These are phyloP conservation scores for Mycena venus DNA, from an alignment of 768 basidiomycete species.

Conservation along the genomic window DNA sequence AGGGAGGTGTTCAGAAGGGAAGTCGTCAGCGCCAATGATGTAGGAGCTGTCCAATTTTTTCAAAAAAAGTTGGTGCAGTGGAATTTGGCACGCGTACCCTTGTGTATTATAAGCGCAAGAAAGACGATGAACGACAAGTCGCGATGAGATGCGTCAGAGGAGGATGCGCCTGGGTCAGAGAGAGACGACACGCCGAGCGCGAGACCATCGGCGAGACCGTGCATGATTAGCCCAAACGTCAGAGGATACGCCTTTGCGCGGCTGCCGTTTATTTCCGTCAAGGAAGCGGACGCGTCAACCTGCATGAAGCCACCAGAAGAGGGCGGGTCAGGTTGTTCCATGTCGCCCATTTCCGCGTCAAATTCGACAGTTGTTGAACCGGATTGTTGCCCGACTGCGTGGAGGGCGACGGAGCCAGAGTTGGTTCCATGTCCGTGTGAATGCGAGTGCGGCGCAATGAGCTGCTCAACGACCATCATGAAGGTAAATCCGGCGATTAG, in stretches of 20 bases:
- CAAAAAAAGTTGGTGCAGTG: background rate
- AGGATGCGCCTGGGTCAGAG: conserved; percentile 31
- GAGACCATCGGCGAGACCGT: conserved; percentile 93
- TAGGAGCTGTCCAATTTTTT: conserved; percentile 72
- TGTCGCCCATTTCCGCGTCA: conserved; percentile 73
- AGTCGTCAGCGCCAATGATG: conserved; percentile 89
- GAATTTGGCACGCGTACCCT: conserved; percentile 66
- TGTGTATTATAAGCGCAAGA: conserved; percentile 91
- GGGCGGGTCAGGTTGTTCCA: conserved; percentile 51
- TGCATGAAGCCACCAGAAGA: conserved; percentile 38
- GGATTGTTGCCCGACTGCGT: conserved; percentile 34
- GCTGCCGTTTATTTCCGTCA: conserved; percentile 38
- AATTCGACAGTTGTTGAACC: conserved; percentile 61
- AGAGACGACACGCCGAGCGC: conserved; percentile 87
- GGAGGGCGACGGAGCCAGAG: conserved; percentile 42
- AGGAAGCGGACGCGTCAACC: conserved; percentile 22
- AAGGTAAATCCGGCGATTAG: conserved; percentile 72
- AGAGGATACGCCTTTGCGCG: conserved; percentile 71
- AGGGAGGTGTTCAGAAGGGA: conserved; percentile 86
- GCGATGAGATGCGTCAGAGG: conserved; percentile 49
- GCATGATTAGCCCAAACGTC: conserved; percentile 88
- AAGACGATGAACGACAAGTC: conserved; percentile 88
- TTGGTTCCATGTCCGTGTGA: conserved; percentile 38
- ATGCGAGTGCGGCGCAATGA: conserved; percentile 66
- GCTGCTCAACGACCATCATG: conserved; percentile 80